A percentile compares a stretch with the other conserved stretches of the same genome.
These are phyloP conservation scores for Termitomyces eurrhizus DNA, from an alignment of 768 basidiomycete species.

Conservation along the genomic window DNA sequence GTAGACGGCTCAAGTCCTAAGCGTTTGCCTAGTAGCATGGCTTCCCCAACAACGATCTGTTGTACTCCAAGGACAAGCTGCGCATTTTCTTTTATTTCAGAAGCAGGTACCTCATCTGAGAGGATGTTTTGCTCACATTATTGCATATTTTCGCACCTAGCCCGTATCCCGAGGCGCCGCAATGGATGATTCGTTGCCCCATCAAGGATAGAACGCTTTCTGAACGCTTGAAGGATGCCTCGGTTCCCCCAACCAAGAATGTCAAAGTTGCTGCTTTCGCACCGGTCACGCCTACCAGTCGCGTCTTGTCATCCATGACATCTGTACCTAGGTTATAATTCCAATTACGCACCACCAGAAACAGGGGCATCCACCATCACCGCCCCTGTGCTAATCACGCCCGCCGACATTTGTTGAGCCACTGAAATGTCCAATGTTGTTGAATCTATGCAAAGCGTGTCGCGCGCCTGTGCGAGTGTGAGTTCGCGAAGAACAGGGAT, in stretches of 20 bases:
- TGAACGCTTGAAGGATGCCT: constrained; percentile 51
- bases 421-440: constrained; percentile 85
- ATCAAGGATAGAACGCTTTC: constrained; percentile 62
- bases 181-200: constrained; percentile 82
- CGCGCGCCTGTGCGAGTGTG: constrained; percentile 27
- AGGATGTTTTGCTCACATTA: constrained; percentile 46
- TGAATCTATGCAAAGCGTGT: constrained; percentile 79
- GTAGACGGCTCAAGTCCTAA: constrained; percentile 77
- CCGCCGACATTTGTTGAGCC: constrained; percentile 58
- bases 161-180: constrained; percentile 78
- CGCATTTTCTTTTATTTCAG: constrained; percentile 19
- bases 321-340: neutral
- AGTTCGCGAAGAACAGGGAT: constrained; percentile 57
- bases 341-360: constrained; percentile 66
- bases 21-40: constrained; percentile 81
- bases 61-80: constrained; percentile 69
- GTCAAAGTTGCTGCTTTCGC: constrained; percentile 86
- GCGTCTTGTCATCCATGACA: neutral
- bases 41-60: constrained; percentile 84
- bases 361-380: constrained; percentile 92
- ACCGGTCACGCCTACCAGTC: constrained; percentile 65
- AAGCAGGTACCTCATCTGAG: neutral
- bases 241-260: constrained; percentile 86
- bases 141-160: constrained; percentile 91
- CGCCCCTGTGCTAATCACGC: constrained; percentile 53